Evolutionary conservation across 495 filamentous ascomycete species (phyloP), one percentile per base, ranked within the genome.

Genomic region (Aspergillus cavernicola): DNA sequence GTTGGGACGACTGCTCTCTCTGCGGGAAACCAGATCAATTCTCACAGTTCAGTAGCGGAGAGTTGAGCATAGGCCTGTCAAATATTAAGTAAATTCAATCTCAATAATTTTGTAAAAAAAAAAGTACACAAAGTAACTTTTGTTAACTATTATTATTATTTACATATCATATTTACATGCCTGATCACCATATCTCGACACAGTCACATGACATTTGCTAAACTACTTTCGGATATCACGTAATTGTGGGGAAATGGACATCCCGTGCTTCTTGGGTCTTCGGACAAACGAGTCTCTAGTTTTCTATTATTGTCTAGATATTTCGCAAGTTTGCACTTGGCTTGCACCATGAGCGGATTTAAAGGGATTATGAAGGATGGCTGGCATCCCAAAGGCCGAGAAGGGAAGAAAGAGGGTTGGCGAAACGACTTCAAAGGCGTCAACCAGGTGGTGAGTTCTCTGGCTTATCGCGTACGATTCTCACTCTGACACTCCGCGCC

Each of bases 401-500:
- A 80, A 40, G 80, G 80, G 9, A 64, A 63, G 13, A 80, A 74
- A 54, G 79, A 83, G 53, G 76, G 77, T 53, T 83, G 80, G 80
- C 70, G 80, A 15, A 73, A 75, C 12, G 80, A 84, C 52, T 79
- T 79, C 65, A 83, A 80, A 56, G 80, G 80, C 23, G 72, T 84
- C 52, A 76, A 82, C 53, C 79, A 82, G 69, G 75, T 83, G 63
- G 79, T 82, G 50, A 51, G 76, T 57, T 44, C 19, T 47, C 31
- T 10, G 16, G 19, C 31, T 47, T 35, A 6, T 26, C 13, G 22
- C 46, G 13, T 18, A 39, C 44, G 6, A 47, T 20, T 13, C 31
- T 39, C 55, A 18, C 51, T 39, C 31, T 38, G 32, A 26, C 40
- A 13, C 11, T 42, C 38, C 36, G 4, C 36, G 5, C 37, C 50